Conservation (phyloP, 306 rosid species). For the Malus domestica region ASM211411v1 NC_041790.1:3268001-3268500, state of each 20-base stretch:
- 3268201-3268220: no score
- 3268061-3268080: constrained; percentile 69
- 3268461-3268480: constrained; percentile 92
- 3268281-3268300: not conserved
- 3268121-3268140: not conserved
- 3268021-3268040: constrained; percentile 92
- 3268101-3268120: not conserved
- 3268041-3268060: constrained; percentile 82
- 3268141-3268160: no score
- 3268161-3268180: no score
- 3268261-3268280: no score
- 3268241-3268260: no score
- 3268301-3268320: not conserved
- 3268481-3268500: constrained; percentile 76
- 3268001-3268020: constrained; percentile 78
- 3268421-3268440: constrained; percentile 97
- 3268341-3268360: constrained; percentile 25
- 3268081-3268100: not conserved
- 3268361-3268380: constrained; percentile 84
- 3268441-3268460: constrained; percentile 94
- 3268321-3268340: not conserved
- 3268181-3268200: no score
- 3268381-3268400: constrained; percentile 98
- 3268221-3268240: no score
- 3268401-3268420: constrained; percentile 97